phyloP scores from a whole-genome alignment of 176 grass and related monocot genomes.

The Musa acuminata region DNA sequence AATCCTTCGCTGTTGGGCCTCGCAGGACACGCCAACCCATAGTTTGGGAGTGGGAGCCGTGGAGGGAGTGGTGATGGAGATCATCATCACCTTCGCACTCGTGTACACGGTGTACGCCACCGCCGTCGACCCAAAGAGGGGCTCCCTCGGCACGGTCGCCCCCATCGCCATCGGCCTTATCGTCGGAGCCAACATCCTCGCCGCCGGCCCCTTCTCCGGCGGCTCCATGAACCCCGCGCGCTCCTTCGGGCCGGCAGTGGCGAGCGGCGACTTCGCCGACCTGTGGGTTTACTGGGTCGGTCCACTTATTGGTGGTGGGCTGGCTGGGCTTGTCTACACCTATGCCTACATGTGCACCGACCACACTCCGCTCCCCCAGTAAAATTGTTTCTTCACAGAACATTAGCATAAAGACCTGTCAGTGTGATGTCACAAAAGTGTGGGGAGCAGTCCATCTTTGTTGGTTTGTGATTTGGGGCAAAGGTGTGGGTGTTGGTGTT shows the following conservation, averaged over 20 bases:
- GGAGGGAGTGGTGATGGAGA: slow-evolving; percentile 13
- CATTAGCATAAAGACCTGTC: no score
- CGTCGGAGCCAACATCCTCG: slow-evolving; percentile 13
- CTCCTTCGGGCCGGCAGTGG: slow-evolving; percentile 7
- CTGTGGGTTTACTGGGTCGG: slow-evolving; percentile 13
- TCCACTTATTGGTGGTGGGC: background rate
- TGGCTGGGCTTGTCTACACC: slow-evolving; percentile 3
- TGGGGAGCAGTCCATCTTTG: no score
- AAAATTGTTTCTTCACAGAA: no score
- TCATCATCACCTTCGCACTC: slow-evolving; percentile 13
- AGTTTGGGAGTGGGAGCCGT: background rate
- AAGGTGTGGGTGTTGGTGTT: no score
- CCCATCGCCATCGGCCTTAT: slow-evolving; percentile 14
- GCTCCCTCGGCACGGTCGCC: slow-evolving; percentile 6
- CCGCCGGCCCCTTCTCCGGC: slow-evolving; percentile 13
- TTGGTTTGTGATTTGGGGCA: no score
- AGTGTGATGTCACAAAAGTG: no score
- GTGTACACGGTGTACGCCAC: slow-evolving; percentile 12
- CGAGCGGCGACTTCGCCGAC: slow-evolving; percentile 3
- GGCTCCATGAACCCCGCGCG: slow-evolving; percentile 13
- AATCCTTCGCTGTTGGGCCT: background rate
- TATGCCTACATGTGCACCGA: background rate
- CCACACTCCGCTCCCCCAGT: background rate
- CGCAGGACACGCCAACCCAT: background rate
- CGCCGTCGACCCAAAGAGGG: slow-evolving; percentile 8